phyloP scores from a whole-genome alignment of 2,329 filamentous ascomycete species.

The Pseudonectria foliicola region DNA sequence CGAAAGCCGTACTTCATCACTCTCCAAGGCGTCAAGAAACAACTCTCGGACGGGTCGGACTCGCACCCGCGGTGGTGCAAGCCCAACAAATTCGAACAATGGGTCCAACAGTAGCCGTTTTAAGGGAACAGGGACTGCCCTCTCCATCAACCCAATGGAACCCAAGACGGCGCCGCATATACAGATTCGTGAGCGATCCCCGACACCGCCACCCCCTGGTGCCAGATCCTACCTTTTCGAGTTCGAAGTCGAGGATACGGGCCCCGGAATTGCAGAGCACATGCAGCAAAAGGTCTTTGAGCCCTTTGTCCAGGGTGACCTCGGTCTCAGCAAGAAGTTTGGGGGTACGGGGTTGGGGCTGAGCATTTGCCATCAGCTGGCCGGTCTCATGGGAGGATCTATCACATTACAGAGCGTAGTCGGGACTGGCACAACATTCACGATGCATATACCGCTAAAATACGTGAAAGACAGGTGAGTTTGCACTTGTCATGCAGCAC shows the following conservation, averaged over 20 bases:
- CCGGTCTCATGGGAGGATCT: constrained; percentile 72
- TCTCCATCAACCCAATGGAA: constrained; percentile 57
- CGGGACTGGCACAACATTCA: constrained; percentile 73
- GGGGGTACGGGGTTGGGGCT: constrained; percentile 83
- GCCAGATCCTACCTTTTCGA: constrained; percentile 69
- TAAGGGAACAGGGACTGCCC: constrained; percentile 40
- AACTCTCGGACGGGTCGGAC: constrained; percentile 34
- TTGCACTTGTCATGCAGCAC: no score
- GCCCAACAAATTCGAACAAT: constrained; percentile 42
- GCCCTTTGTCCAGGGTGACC: constrained; percentile 88
- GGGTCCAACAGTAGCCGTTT: constrained; percentile 13
- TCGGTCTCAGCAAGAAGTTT: constrained; percentile 82
- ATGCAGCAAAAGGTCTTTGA: constrained; percentile 84
- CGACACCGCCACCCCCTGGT: constrained; percentile 52
- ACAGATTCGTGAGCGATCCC: constrained; percentile 46
- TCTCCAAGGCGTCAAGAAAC: constrained; percentile 41
- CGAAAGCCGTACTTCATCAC: constrained; percentile 45
- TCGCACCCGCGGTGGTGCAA: constrained; percentile 40
- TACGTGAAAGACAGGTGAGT: constrained; percentile 57
- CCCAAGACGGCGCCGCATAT: constrained; percentile 43
- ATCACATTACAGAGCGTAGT: constrained; percentile 66
- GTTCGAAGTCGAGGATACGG: constrained; percentile 83
- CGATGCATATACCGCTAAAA: constrained; percentile 72
- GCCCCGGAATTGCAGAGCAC: constrained; percentile 72
- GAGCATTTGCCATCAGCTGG: constrained; percentile 83